Conservation (phyloP, 2,329 filamentous ascomycete genomes). For the Monilinia fructigena region DNA sequence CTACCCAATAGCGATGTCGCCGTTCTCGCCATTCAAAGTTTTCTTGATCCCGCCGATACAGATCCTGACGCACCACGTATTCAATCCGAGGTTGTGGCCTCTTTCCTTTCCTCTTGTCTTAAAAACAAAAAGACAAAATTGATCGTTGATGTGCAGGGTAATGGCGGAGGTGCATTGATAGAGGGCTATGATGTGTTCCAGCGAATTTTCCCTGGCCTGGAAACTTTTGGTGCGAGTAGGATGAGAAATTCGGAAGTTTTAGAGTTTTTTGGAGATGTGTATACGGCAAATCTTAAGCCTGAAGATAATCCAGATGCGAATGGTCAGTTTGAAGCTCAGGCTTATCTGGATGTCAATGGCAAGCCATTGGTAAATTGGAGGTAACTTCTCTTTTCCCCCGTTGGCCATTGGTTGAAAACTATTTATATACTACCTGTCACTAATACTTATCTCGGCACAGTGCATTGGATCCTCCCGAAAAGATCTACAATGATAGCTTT, state of each 20-base stretch:
- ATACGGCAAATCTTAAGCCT: background rate
- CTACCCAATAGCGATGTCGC: conserved; percentile 33
- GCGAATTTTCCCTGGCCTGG: conserved; percentile 37
- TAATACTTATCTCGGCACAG: conserved; percentile 26
- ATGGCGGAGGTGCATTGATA: conserved; percentile 54
- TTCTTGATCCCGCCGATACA: conserved; percentile 21
- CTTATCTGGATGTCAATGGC: conserved; percentile 24
- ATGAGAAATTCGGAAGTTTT: conserved; percentile 12
- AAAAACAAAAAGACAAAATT: conserved; percentile 54
- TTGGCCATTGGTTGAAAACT: conserved; percentile 27
- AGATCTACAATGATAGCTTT: conserved; percentile 36
- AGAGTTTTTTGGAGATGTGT: conserved; percentile 38
- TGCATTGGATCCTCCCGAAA: conserved; percentile 38
- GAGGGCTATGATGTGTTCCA: conserved; percentile 51
- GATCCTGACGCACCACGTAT: conserved; percentile 25
- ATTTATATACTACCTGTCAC: conserved; percentile 30
- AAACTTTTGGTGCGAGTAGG: conserved; percentile 43
- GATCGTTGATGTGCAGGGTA: conserved; percentile 60
- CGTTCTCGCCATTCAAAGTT: conserved; percentile 33
- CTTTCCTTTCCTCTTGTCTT: conserved; percentile 48
- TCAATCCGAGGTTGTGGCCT: conserved; percentile 34
- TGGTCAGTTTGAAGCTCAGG: background rate
- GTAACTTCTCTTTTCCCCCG: conserved; percentile 22
- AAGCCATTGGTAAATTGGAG: conserved; percentile 25
- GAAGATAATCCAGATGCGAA: background rate